Evolutionary conservation across 805 yeast genomes (phyloP).

Genomic region (Sugiyamaella marilandica): DNA sequence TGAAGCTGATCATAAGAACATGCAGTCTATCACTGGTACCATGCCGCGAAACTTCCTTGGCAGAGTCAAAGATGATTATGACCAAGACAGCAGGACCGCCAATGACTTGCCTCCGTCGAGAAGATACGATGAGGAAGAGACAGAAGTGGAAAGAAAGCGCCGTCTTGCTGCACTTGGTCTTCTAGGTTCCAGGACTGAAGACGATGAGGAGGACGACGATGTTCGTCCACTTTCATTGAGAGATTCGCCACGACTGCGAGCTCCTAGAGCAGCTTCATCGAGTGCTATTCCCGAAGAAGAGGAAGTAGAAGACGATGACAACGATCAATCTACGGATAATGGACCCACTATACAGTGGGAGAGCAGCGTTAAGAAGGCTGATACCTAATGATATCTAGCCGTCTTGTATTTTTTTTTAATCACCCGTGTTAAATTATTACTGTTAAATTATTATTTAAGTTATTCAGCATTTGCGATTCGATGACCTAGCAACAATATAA

Average conservation of each 20-base stretch:
- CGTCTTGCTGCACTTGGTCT: slow-evolving; percentile 44
- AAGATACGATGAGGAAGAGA: slow-evolving; percentile 40
- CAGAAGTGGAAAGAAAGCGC: slow-evolving; percentile 61
- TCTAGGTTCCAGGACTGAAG: slow-evolving; percentile 21
- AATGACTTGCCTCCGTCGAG: neutral
- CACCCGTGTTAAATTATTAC: neutral
- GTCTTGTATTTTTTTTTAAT: neutral
- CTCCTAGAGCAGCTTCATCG: slow-evolving; percentile 5
- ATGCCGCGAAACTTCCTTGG: slow-evolving; percentile 21
- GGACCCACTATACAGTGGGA: slow-evolving; percentile 16
- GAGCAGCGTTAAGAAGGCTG: slow-evolving; percentile 12
- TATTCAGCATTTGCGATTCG: neutral
- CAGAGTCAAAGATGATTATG: slow-evolving; percentile 16
- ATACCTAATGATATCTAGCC: neutral
- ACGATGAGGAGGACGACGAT: slow-evolving; percentile 24
- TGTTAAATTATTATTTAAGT: neutral
- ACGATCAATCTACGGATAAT: neutral
- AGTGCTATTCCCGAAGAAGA: slow-evolving; percentile 17
- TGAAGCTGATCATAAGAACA: neutral
- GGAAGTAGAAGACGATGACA: slow-evolving; percentile 15
- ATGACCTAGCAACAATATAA: too few relatives aligned
- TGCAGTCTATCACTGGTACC: neutral
- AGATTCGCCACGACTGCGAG: neutral
- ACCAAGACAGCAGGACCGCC: slow-evolving; percentile 29
- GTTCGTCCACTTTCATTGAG: neutral